Conservation (phyloP, 371 early-diverging fungal genomes). For the Nematocida sp. region DNA sequence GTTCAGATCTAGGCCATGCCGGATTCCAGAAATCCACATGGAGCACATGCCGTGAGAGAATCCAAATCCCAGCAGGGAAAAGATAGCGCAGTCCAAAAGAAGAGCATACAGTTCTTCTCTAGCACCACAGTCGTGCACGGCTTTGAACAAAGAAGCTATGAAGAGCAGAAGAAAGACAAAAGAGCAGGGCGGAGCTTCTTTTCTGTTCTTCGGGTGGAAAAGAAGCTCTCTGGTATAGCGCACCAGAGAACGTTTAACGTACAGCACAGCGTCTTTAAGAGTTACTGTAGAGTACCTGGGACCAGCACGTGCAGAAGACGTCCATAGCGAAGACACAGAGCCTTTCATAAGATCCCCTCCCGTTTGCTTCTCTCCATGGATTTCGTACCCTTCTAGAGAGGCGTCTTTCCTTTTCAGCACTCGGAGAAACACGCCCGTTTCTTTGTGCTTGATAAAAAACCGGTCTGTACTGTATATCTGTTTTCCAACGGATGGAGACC, state of each 20-base stretch:
- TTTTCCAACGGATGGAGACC: neutral
- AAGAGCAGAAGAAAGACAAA: neutral
- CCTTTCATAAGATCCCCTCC: neutral
- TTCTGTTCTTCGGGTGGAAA: too few species aligned
- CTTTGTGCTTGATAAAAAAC: constrained; percentile 36
- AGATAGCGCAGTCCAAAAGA: constrained; percentile 3
- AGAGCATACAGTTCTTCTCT: neutral
- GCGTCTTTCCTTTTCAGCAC: neutral
- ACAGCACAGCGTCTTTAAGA: too few species aligned
- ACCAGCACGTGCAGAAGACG: too few species aligned
- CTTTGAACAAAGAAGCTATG: neutral
- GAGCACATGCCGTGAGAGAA: neutral
- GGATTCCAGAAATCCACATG: neutral
- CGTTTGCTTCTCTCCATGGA: constrained; percentile 25
- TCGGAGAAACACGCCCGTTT: constrained; percentile 32
- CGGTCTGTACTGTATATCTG: neutral
- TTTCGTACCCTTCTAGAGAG: constrained; percentile 13
- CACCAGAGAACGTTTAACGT: too few species aligned
- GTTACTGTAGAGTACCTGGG: too few species aligned
- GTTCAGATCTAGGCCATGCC: constrained; percentile 11
- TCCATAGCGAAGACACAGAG: constrained; percentile 8
- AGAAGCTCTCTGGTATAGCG: too few species aligned
- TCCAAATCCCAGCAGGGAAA: neutral
- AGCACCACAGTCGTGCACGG: neutral
- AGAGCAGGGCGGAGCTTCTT: too few species aligned